Conservation (phyloP, 2,329 filamentous ascomycete species). For the Penicillium sp. region DNA sequence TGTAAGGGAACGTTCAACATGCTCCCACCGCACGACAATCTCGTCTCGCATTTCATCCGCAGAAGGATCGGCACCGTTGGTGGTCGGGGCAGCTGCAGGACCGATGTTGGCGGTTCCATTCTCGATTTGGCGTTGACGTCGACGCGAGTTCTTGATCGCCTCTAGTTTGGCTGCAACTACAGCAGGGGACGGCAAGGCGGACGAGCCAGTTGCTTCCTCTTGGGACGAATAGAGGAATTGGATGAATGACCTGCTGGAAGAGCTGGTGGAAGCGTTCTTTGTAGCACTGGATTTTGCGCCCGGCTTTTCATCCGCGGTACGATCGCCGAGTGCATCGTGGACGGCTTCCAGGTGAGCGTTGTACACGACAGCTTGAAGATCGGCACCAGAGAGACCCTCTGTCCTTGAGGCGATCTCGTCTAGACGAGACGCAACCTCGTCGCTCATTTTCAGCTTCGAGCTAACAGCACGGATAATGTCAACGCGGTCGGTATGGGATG, state of each 20-base stretch:
- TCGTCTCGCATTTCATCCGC: constrained; percentile 58
- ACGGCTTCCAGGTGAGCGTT: constrained; percentile 98
- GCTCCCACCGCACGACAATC: constrained; percentile 81
- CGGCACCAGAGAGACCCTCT: constrained; percentile 90
- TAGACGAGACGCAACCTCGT: constrained; percentile 66
- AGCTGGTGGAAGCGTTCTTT: constrained; percentile 37
- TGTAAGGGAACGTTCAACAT: constrained; percentile 76
- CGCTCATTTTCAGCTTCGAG: constrained; percentile 74
- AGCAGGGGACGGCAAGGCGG: constrained; percentile 73
- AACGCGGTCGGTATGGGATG: constrained; percentile 74
- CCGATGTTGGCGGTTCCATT: constrained; percentile 31
- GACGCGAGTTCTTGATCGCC: constrained; percentile 73
- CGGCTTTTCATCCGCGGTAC: constrained; percentile 45
- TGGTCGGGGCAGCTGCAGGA: constrained; percentile 15
- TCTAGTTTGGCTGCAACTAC: constrained; percentile 81
- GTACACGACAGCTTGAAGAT: constrained; percentile 91
- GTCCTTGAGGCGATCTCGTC: constrained; percentile 78
- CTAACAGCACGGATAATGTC: constrained; percentile 89
- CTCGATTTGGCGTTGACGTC: constrained; percentile 61
- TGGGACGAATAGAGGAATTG: constrained; percentile 78
- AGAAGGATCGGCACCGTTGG: constrained; percentile 27
- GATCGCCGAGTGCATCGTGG: constrained; percentile 80
- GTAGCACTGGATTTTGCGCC: constrained; percentile 32
- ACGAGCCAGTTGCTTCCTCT: constrained; percentile 58
- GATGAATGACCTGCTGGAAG: constrained; percentile 60